Base-by-base conservation (phyloP, 2,329 filamentous ascomycete genomes). In the Cladosporium sp. region DNA sequence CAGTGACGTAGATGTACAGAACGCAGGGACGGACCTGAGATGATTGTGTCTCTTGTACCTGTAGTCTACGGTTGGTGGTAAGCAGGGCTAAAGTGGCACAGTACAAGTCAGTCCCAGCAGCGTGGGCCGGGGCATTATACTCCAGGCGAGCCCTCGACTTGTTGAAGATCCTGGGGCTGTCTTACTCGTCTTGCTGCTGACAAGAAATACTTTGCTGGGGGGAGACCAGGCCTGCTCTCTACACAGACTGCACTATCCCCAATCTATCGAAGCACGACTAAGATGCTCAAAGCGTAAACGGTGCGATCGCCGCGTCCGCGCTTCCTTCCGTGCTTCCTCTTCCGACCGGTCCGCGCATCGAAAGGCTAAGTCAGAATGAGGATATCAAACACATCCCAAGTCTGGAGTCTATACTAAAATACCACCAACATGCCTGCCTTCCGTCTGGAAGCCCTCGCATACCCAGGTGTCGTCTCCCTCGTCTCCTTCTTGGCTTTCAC, bases 401-500 rank as follows among this genome's bases (percentile, higher is more conserved):
- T 46, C 39, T 21, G 3, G n/a, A 46, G n/a, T 46, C 36, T 43
- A 43, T 16, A 6, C 39, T 23, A 21, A 3, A 3, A 51, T 16
- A 56, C 34, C 49, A 30, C 18, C 49, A 28, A 7, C 32, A 65
- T 65, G 64, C 25, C 34, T 4, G 26, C 21, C 28, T 34, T 28
- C 48, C 32, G 46, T 18, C 36, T 65, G 32, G 57, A 65, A 57
- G 46, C 57, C 5, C 58, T 65, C 36, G 64, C 64, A n/a, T 60
- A 61, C 30, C 89, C 90, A 16, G 84, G 82, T 65, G 89, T 91
- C 53, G 87, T 87, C 68, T 64, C 82, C 8, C 79, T 94, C 16
- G 90, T 93, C 66, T 74, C 79, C 62, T 91, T 92, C 74, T 84
- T 93, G 3, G 86, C 87, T 67, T 92, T 90, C 79, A 85, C 86